phyloP scores from a whole-genome alignment of 2,329 filamentous ascomycete species.

The Talaromyces sp. region DNA sequence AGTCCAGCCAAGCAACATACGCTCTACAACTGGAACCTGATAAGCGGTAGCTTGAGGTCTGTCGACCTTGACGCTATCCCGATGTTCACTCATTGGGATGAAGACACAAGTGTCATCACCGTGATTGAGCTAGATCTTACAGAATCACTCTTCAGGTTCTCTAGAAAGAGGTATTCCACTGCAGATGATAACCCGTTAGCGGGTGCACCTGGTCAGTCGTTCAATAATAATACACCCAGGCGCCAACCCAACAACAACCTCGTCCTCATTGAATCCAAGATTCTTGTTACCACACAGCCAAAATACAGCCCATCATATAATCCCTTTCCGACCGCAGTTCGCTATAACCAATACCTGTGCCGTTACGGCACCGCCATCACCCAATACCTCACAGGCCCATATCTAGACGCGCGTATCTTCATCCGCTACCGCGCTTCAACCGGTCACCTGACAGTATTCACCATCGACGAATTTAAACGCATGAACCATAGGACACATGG shows the following conservation, averaged over 20 bases:
- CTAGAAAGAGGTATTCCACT: background rate
- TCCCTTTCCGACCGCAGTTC: background rate
- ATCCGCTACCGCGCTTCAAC: background rate
- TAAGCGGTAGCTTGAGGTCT: constrained; percentile 3
- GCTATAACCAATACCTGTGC: constrained; percentile 1
- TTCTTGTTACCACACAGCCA: background rate
- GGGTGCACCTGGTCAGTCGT: no score
- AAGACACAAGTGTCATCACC: background rate
- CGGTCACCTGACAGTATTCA: background rate
- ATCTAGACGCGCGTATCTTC: background rate
- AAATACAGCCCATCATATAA: background rate
- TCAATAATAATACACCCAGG: no score
- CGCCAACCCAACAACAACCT: background rate
- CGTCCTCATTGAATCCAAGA: background rate
- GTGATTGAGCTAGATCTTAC: background rate
- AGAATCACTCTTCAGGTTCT: background rate
- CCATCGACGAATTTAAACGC: background rate
- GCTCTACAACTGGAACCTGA: constrained; percentile 3
- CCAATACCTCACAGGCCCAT: background rate
- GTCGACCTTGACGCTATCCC: background rate
- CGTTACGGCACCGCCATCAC: background rate
- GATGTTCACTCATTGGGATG: background rate
- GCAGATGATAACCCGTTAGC: background rate
- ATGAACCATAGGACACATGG: no score
- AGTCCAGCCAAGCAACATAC: background rate